Conservation (phyloP, 768 basidiomycete genomes). For the Pleurotus platypus region DNA sequence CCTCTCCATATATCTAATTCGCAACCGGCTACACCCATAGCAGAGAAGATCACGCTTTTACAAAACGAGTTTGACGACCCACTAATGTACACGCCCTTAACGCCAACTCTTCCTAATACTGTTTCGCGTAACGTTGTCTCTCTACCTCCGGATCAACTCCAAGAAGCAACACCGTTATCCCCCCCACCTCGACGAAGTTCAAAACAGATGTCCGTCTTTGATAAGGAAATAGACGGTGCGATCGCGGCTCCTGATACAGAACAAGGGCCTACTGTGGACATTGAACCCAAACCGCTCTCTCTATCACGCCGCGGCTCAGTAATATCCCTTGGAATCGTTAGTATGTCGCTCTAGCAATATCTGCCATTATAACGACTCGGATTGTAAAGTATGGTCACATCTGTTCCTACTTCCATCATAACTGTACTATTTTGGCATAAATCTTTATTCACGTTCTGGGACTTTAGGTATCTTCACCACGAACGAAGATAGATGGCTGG, state of each 20-base stretch:
- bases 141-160: constrained; percentile 11
- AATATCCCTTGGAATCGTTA: constrained; percentile 49
- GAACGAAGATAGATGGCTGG: too few species aligned
- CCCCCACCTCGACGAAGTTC: constrained; percentile 65
- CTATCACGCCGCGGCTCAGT: constrained; percentile 50
- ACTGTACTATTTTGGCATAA: constrained; percentile 12
- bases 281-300: constrained; percentile 29
- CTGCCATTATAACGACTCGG: neutral
- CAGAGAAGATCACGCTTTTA: constrained; percentile 53
- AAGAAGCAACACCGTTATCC: constrained; percentile 47
- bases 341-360: constrained; percentile 24
- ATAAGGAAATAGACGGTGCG: constrained; percentile 23
- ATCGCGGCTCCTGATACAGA: constrained; percentile 16
- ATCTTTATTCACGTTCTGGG: neutral
- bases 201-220: constrained; percentile 36
- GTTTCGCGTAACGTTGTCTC: constrained; percentile 16
- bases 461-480: too few species aligned
- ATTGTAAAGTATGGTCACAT: neutral
- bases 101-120: constrained; percentile 28
- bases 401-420: constrained; percentile 6
- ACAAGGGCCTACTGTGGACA: constrained; percentile 21
- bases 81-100: constrained; percentile 45
- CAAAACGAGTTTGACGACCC: constrained; percentile 62
- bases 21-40: constrained; percentile 41
- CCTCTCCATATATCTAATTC: constrained; percentile 17